Base-by-base conservation (phyloP, 352 stramenopile species). In the Pelagophyceae sp. region DNA sequence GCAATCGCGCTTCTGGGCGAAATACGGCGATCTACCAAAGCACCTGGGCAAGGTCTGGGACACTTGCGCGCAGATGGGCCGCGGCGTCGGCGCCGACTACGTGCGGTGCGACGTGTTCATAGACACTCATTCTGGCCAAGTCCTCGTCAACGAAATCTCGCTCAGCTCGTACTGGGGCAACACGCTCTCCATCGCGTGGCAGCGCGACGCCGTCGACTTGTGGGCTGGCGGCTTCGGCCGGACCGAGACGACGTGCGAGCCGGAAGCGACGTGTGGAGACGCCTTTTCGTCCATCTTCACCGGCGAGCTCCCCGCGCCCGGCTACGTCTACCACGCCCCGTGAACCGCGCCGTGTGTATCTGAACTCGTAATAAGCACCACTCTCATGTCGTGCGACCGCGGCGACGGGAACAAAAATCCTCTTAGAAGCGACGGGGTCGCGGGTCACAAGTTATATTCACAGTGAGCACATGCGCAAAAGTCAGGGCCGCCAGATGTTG, bases 41-140 rank as follows among this genome's bases (percentile, higher is more conserved):
- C 61, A 38, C 33, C 33, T 71, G 11, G n/a, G n/a, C 3, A 71
- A 37, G 61, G 61, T 71, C 61, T 71, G 61, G 61, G 61, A 38
- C 61, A 71, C 61, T 15, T 71, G 61, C 33, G 29, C 15, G 3
- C 1, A 3, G 3, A 27, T 71, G 3, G 61, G n/a, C 15, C 11
- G 1, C n/a, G 61, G 61, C 61, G 61, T 71, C 61, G 54, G 61
- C 61, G 61, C 61, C 61, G 61, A 71, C 61, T 71, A 71, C 61
- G 3, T 71, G 31, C 61, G 61, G n/a, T 71, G 61, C 61, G 61
- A 71, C 61, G 61, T 71, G 11, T 71, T 71, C 33, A 29, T 71
- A 15, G 45, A 54, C 45, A 37, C 61, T 1, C 15, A 15, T 2
- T 15, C 3, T 25, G 61, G 61, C 61, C 3, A 71, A 1, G 61